phyloP scores from a whole-genome alignment of 768 basidiomycete species.

The Panaeolus papilionaceus region DNA sequence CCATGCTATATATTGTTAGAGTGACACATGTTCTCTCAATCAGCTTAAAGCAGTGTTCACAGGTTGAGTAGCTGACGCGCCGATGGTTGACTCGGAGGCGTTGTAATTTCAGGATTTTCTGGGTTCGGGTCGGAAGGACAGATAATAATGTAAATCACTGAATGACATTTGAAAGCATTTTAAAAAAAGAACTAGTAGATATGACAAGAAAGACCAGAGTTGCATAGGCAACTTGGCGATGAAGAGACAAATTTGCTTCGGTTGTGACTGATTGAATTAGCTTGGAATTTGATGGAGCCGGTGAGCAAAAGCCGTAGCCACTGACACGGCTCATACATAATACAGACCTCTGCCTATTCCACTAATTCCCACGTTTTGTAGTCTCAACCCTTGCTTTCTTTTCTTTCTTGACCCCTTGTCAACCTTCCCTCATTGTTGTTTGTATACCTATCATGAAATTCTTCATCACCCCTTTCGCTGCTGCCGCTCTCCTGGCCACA shows the following conservation, averaged over 20 bases:
- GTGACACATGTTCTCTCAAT: background rate
- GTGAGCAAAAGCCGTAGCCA: background rate
- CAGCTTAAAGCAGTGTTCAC: no score
- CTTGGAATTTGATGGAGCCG: constrained; percentile 11
- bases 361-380: background rate
- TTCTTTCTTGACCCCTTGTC: constrained; percentile 14
- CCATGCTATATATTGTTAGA: background rate
- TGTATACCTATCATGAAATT: constrained; percentile 28
- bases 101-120: background rate
- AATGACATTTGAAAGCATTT: no score
- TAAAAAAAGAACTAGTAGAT: background rate
- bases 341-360: background rate
- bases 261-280: background rate
- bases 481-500: constrained; percentile 26
- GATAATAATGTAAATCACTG: no score
- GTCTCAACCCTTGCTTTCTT: constrained; percentile 17
- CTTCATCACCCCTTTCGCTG: constrained; percentile 27
- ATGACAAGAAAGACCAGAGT: background rate
- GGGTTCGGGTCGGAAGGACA: background rate
- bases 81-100: background rate
- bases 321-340: constrained; percentile 6
- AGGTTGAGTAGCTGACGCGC: background rate
- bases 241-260: background rate
- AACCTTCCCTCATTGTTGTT: constrained; percentile 4
- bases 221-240: background rate